These are phyloP conservation scores for Metschnikowia similis DNA, from an alignment of 805 yeast genomes.

Conservation along the genomic window DNA sequence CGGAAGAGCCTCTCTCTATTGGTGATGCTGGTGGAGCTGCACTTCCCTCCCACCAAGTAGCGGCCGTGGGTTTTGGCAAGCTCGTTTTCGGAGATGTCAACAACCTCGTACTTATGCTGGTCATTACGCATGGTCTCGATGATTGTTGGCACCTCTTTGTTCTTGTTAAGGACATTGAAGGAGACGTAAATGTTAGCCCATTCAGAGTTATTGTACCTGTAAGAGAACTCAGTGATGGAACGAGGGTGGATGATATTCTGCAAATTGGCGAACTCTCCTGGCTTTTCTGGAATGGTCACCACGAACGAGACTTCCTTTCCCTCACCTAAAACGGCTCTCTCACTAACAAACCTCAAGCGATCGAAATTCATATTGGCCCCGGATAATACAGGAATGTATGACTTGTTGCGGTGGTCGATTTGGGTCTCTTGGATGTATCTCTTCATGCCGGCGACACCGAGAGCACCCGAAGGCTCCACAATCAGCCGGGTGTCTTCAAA, in stretches of 20 bases:
- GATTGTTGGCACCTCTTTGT: constrained; percentile 65
- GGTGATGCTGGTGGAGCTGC: constrained; percentile 41
- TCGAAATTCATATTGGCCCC: constrained; percentile 99
- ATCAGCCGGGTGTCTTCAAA: constrained; percentile 93
- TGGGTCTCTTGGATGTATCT: constrained; percentile 68
- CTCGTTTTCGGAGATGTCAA: constrained; percentile 87
- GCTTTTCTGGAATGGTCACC: constrained; percentile 85
- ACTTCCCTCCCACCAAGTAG: constrained; percentile 91
- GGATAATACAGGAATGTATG: constrained; percentile 80
- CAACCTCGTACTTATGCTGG: constrained; percentile 62
- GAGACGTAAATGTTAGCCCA: constrained; percentile 82
- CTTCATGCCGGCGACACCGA: constrained; percentile 92
- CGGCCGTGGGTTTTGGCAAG: constrained; percentile 96
- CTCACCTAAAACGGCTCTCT: constrained; percentile 97
- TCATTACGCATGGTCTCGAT: constrained; percentile 51
- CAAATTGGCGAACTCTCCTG: constrained; percentile 82
- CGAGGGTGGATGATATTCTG: constrained; percentile 82
- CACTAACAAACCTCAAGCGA: constrained; percentile 90
- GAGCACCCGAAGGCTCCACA: constrained; percentile 96
- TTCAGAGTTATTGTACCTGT: constrained; percentile 57
- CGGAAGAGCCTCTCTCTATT: constrained; percentile 72
- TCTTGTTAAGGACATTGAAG: constrained; percentile 75
- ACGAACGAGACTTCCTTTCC: constrained; percentile 93
- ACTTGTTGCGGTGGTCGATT: constrained; percentile 61
- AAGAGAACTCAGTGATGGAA: constrained; percentile 89